These are phyloP conservation scores for Boletus reticulatus DNA, from an alignment of 768 basidiomycete species.

Conservation along the genomic window DNA sequence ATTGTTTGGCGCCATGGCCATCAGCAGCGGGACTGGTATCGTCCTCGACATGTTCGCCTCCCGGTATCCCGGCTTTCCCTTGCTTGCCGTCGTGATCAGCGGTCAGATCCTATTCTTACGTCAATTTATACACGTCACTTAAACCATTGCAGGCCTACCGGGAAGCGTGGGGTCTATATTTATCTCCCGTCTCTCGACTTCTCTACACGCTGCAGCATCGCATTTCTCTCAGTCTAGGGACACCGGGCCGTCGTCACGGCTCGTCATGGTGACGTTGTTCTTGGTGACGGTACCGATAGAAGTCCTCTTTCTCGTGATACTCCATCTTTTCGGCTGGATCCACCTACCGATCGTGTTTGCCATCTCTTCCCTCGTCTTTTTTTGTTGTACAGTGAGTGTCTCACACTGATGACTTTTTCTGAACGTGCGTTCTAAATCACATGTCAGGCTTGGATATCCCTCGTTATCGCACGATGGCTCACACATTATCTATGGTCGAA, in stretches of 20 bases:
- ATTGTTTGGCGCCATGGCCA: slow-evolving; percentile 85
- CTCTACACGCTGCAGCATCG: slow-evolving; percentile 56
- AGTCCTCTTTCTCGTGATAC: slow-evolving; percentile 65
- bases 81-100: slow-evolving; percentile 85
- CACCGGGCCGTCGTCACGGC: slow-evolving; percentile 38
- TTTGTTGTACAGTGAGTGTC: slow-evolving; percentile 72
- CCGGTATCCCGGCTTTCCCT: slow-evolving; percentile 81
- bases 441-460: slow-evolving; percentile 64
- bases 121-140: background rate
- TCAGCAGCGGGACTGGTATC: slow-evolving; percentile 85
- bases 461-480: slow-evolving; percentile 60
- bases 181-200: slow-evolving; percentile 87
- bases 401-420: background rate
- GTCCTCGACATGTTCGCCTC: slow-evolving; percentile 89
- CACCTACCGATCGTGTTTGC: slow-evolving; percentile 67
- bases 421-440: background rate
- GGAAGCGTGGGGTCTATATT: slow-evolving; percentile 90
- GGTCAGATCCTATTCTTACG: slow-evolving; percentile 43
- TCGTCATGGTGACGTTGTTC: slow-evolving; percentile 69
- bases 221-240: slow-evolving; percentile 2
- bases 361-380: slow-evolving; percentile 64
- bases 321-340: slow-evolving; percentile 75
- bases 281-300: slow-evolving; percentile 79
- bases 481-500: slow-evolving; percentile 79
- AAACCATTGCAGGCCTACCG: slow-evolving; percentile 57